Percentiles rank a stretch among this genome's conserved stretches.
Evolutionary conservation across 2,329 filamentous ascomycete species (phyloP).

Genomic region (Albophoma yamanashiensis): DNA sequence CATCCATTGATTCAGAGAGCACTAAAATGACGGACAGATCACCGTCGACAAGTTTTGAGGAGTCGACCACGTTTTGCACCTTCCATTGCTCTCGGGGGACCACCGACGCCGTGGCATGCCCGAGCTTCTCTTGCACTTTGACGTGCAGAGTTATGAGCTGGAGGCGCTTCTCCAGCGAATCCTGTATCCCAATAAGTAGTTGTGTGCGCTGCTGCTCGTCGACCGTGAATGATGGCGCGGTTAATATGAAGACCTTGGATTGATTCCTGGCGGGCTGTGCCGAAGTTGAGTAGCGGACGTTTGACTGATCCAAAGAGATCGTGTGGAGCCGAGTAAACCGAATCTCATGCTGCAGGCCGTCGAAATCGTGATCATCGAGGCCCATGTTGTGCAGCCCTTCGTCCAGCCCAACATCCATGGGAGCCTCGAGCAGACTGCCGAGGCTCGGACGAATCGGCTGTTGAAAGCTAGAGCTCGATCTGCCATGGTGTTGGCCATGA

Average conservation of each 20-base stretch:
- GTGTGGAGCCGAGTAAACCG: constrained; percentile 60
- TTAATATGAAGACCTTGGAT: constrained; percentile 57
- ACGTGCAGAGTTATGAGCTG: constrained; percentile 55
- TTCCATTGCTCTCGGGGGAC: constrained; percentile 39
- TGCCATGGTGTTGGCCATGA: constrained; percentile 36
- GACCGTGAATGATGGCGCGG: constrained; percentile 43
- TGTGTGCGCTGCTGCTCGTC: constrained; percentile 43
- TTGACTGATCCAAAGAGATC: constrained; percentile 50
- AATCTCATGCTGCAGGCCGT: constrained; percentile 63
- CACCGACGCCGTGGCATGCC: constrained; percentile 15
- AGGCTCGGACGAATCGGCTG: constrained; percentile 39
- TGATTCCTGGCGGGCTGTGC: constrained; percentile 40
- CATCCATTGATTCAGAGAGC: constrained; percentile 53
- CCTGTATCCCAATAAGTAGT: constrained; percentile 59
- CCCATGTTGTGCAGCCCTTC: constrained; percentile 65
- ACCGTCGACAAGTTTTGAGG: constrained; percentile 60
- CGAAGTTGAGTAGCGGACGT: constrained; percentile 49
- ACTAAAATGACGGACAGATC: constrained; percentile 58
- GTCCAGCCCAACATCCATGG: constrained; percentile 59
- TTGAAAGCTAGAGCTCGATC: constrained; percentile 29
- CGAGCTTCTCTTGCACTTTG: constrained; percentile 28
- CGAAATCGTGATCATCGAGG: constrained; percentile 60
- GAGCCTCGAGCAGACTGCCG: constrained; percentile 56
- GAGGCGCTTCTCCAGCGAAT: constrained; percentile 55
- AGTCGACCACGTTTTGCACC: constrained; percentile 60